A percentile compares a stretch with the other conserved stretches of the same genome.
phyloP scores from a whole-genome alignment of 352 stramenopile species.

The Phytopythium ostracodes region DNA sequence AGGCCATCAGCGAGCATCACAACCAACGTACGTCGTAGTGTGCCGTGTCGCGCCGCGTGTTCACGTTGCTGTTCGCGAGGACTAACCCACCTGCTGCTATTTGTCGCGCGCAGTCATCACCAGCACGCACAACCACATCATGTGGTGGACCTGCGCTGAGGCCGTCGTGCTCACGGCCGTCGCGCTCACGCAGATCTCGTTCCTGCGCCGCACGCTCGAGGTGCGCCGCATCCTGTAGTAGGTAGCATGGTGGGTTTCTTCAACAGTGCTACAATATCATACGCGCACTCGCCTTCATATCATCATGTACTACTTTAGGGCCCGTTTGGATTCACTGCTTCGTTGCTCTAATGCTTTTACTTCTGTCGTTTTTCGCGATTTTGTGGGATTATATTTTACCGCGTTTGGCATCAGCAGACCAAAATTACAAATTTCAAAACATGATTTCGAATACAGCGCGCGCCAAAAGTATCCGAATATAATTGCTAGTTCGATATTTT shows the following conservation, averaged over 20 bases:
- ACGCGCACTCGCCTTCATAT: too few species aligned
- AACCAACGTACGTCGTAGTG: constrained; percentile 43
- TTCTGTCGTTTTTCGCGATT: too few species aligned
- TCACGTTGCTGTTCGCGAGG: neutral
- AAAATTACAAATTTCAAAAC: too few species aligned
- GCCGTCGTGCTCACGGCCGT: constrained; percentile 64
- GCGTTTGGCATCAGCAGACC: too few species aligned
- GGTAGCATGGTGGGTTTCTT: neutral
- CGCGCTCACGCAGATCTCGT: constrained; percentile 79
- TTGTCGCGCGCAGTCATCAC: constrained; percentile 50
- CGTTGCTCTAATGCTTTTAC: too few species aligned
- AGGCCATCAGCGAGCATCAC: constrained; percentile 80
- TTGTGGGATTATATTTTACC: too few species aligned
- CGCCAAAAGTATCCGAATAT: too few species aligned
- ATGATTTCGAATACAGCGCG: too few species aligned
- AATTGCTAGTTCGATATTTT: too few species aligned
- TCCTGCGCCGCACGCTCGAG: constrained; percentile 80
- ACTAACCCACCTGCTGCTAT: neutral
- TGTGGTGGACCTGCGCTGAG: constrained; percentile 82
- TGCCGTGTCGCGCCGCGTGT: neutral
- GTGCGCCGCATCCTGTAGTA: constrained; percentile 70
- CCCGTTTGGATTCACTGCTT: too few species aligned
- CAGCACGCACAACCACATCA: constrained; percentile 77
- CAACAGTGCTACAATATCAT: neutral
- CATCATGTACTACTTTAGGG: too few species aligned